Percentiles rank a stretch among this genome's conserved stretches.
Evolutionary conservation across 371 early-diverging fungal genomes (phyloP).

Genomic region (Syncephalastrum monosporum): DNA sequence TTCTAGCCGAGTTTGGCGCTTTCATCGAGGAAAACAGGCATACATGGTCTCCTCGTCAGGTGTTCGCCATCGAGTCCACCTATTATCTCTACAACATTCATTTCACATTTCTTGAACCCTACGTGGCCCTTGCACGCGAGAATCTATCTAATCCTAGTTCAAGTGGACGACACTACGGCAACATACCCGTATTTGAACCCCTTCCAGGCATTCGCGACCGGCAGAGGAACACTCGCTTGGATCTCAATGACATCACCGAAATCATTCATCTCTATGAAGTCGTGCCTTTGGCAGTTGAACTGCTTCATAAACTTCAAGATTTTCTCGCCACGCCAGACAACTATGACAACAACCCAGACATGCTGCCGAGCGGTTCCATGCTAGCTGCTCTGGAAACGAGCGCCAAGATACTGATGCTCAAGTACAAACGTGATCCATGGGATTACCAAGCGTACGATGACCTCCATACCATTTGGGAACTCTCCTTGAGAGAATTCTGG

Average conservation of each 20-base stretch:
- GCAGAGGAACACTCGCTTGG: background rate
- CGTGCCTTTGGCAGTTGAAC: slow-evolving; percentile 6
- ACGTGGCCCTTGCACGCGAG: background rate
- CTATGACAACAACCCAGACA: background rate
- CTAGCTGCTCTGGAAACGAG: slow-evolving; percentile 13
- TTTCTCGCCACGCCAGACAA: slow-evolving; percentile 4
- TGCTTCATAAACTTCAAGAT: slow-evolving; percentile 1
- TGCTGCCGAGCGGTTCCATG: slow-evolving; percentile 10
- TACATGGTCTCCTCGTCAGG: slow-evolving; percentile 27
- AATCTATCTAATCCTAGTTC: too few species aligned
- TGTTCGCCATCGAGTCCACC: slow-evolving; percentile 23
- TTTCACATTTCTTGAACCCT: slow-evolving; percentile 19
- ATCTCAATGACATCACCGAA: slow-evolving; percentile 11
- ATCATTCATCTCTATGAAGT: slow-evolving; percentile 8
- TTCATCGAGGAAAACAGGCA: slow-evolving; percentile 48
- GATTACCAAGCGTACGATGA: too few species aligned
- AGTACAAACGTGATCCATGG: slow-evolving; percentile 12
- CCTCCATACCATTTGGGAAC: too few species aligned
- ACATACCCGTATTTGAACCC: too few species aligned
- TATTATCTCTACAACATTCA: slow-evolving; percentile 25
- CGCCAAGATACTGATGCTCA: slow-evolving; percentile 13
- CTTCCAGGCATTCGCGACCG: background rate
- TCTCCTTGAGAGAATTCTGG: too few species aligned
- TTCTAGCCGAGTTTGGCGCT: slow-evolving; percentile 24
- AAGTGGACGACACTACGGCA: too few species aligned